Percentiles rank a stretch among this genome's conserved stretches.
These are phyloP conservation scores for Colletotrichum musicola DNA, from an alignment of 2,329 filamentous ascomycete species.

Conservation along the genomic window DNA sequence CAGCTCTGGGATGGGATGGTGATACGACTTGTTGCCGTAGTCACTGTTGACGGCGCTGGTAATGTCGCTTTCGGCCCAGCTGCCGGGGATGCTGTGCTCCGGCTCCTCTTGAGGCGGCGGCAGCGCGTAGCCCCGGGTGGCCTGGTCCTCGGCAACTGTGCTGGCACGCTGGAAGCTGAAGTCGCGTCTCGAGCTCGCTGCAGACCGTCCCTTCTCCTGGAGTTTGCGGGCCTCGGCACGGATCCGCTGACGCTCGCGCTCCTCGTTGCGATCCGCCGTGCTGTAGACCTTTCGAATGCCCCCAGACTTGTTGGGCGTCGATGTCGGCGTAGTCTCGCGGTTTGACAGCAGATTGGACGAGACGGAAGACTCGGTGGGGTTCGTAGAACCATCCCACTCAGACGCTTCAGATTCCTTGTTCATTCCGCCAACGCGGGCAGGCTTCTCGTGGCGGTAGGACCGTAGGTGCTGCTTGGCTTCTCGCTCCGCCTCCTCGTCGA, in stretches of 20 bases:
- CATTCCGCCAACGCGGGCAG: slow-evolving; percentile 88
- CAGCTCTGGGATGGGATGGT: slow-evolving; percentile 67
- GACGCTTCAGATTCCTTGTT: slow-evolving; percentile 86
- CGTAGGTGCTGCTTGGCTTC: slow-evolving; percentile 77
- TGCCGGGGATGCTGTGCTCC: slow-evolving; percentile 48
- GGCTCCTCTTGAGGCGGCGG: slow-evolving; percentile 41
- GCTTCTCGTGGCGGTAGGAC: slow-evolving; percentile 86
- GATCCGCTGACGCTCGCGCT: slow-evolving; percentile 66
- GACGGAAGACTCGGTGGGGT: slow-evolving; percentile 75
- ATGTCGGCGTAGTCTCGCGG: slow-evolving; percentile 68
- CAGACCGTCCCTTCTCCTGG: slow-evolving; percentile 64
- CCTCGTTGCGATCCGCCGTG: slow-evolving; percentile 65
- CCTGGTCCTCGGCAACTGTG: slow-evolving; percentile 46
- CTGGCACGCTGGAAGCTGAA: slow-evolving; percentile 66
- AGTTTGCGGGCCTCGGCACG: slow-evolving; percentile 68
- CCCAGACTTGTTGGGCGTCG: slow-evolving; percentile 63
- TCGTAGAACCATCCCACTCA: slow-evolving; percentile 80
- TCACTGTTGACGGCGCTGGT: slow-evolving; percentile 56
- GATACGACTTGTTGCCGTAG: slow-evolving; percentile 69
- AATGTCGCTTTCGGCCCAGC: slow-evolving; percentile 55
- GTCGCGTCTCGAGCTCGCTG: slow-evolving; percentile 55
- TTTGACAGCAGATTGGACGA: slow-evolving; percentile 72
- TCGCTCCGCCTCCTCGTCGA: slow-evolving; percentile 74
- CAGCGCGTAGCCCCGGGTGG: slow-evolving; percentile 41
- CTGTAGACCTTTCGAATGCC: slow-evolving; percentile 74